Evolutionary conservation across 2,329 filamentous ascomycete species (phyloP).

Genomic region (Monosporascus cannonballus): DNA sequence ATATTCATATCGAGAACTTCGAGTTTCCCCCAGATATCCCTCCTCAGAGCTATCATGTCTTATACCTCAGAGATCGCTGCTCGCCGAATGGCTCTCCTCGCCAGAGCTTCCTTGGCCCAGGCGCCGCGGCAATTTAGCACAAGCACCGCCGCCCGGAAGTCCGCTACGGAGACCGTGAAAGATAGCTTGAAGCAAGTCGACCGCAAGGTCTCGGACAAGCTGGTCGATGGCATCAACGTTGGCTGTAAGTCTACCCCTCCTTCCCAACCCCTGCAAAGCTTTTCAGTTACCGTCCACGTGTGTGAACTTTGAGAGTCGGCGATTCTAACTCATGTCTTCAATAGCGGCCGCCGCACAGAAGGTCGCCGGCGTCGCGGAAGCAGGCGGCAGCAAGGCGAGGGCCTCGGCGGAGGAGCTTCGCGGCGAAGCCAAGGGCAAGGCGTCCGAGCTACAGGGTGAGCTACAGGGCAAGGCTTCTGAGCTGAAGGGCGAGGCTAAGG

Average conservation of each 20-base stretch:
- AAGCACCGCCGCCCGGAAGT: slow-evolving; percentile 38
- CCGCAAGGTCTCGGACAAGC: slow-evolving; percentile 52
- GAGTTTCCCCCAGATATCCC: neutral
- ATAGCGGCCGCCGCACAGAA: neutral
- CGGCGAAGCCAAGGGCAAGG: slow-evolving; percentile 21
- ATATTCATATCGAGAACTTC: neutral
- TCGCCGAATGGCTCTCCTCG: slow-evolving; percentile 35
- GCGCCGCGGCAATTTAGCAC: slow-evolving; percentile 46
- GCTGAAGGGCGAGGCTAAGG: slow-evolving; percentile 18
- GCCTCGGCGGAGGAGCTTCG: slow-evolving; percentile 28
- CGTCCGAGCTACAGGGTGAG: slow-evolving; percentile 22
- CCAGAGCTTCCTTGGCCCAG: slow-evolving; percentile 31
- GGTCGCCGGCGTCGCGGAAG: slow-evolving; percentile 11
- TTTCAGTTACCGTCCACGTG: neutral
- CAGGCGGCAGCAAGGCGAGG: slow-evolving; percentile 30
- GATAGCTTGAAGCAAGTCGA: slow-evolving; percentile 55
- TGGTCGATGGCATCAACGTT: slow-evolving; percentile 55
- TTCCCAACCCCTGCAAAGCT: neutral
- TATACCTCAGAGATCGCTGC: slow-evolving; percentile 42
- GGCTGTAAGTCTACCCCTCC: slow-evolving; percentile 38
- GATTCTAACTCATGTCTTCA: slow-evolving; percentile 6
- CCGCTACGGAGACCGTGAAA: slow-evolving; percentile 49
- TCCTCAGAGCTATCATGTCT: slow-evolving; percentile 38
- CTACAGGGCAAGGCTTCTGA: slow-evolving; percentile 27
- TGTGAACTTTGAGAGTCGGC: neutral